Evolutionary conservation across 495 filamentous ascomycete species (phyloP), one percentile per base, ranked within the genome.

Genomic region (Trichocladium antarcticum): DNA sequence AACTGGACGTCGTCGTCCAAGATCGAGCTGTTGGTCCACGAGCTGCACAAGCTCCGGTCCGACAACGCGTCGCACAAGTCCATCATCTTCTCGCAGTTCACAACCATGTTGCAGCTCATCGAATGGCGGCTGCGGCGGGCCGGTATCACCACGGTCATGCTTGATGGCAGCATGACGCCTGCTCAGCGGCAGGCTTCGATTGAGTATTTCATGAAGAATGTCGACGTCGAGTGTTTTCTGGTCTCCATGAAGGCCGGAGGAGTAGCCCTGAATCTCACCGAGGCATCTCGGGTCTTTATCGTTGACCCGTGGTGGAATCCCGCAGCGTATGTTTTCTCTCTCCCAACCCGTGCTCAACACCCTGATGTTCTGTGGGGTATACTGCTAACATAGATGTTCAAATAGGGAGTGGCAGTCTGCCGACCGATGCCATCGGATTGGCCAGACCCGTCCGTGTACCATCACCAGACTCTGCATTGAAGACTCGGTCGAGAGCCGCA

Each of bases 231-330:
- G 62, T 88, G 93, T 37, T 96, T 98, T 61, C 71, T 98, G 1
- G 90, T 97, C 1, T 94, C 87, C 7, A 74, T 97, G 36, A 96
- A 95, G 65, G 92, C 92, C 17, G 92, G 92, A 42, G 92, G 92
- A 54, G 92, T 98, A 1, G 92, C 92, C 0, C 69, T 98, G 51
- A 98, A 98, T 57, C 67, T 98, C 43, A 96, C 89, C 0, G 90
- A 97, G 62, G 92, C 92, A 1, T 90, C 84, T 2, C 78, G 84
- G 15, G 89, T 98, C 7, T 95, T 95, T 62, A 95, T 97, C 41
- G 80, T 96, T 43, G 92, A 98, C 61, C 90, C 90, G 69, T 95
- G 89, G 89, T 95, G 90, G 90, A 96, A 96, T 53, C 90, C 90
- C 4, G 88, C 89, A 17, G 89, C 89, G 5, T 63, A 58, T 12